Conservation (phyloP, 805 yeast species). For the Candida ulmi region DNA sequence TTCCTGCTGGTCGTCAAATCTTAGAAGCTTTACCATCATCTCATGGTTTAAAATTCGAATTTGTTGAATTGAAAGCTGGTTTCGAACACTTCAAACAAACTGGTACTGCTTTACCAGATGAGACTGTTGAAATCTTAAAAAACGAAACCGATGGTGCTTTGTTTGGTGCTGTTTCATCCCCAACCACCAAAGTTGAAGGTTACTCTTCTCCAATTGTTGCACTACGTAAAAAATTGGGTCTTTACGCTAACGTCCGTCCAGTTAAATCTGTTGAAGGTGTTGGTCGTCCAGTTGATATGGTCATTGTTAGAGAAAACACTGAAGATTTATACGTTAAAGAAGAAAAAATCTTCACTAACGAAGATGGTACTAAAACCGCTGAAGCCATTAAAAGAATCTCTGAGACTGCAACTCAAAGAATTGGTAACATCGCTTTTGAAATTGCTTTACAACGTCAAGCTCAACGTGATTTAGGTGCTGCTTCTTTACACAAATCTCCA, state of each 20-base stretch:
- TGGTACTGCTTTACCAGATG: slow-evolving; percentile 95
- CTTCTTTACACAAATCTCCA: slow-evolving; percentile 48
- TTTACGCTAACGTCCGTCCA: slow-evolving; percentile 96
- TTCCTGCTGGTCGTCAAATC: slow-evolving; percentile 91
- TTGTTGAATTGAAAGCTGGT: slow-evolving; percentile 88
- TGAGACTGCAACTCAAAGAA: slow-evolving; percentile 78
- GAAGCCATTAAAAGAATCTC: slow-evolving; percentile 97
- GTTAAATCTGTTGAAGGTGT: slow-evolving; percentile 87
- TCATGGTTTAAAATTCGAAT: slow-evolving; percentile 75
- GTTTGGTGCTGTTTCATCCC: slow-evolving; percentile 96
- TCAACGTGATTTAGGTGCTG: slow-evolving; percentile 59
- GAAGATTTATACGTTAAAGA: slow-evolving; percentile 96
- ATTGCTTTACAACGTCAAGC: slow-evolving; percentile 89
- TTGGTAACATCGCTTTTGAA: slow-evolving; percentile 87
- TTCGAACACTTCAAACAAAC: slow-evolving; percentile 89
- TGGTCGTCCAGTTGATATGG: slow-evolving; percentile 92
- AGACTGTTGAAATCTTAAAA: slow-evolving; percentile 73
- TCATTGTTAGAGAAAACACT: slow-evolving; percentile 97
- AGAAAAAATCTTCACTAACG: slow-evolving; percentile 67
- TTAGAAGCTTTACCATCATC: slow-evolving; percentile 76
- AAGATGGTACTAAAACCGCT: slow-evolving; percentile 85
- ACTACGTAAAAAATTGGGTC: slow-evolving; percentile 89
- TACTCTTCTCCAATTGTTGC: slow-evolving; percentile 99
- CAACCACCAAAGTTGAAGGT: slow-evolving; percentile 89
- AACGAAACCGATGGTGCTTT: slow-evolving; percentile 92